phyloP scores from a whole-genome alignment of 257 asterid species.

The Capsicum rhomboideum region DNA sequence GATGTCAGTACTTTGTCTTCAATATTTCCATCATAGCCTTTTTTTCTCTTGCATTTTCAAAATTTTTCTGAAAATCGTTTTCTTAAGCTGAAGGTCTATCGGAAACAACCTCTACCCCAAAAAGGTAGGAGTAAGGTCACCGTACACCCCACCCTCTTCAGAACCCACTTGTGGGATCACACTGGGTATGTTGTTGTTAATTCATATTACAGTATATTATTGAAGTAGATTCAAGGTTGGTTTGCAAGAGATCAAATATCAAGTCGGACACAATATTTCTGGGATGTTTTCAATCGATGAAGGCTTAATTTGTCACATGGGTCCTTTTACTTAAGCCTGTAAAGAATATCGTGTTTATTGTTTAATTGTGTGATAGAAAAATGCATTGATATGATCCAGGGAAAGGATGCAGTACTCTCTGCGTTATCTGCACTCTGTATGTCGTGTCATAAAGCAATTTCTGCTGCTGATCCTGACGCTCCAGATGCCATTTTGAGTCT shows the following conservation, averaged over 20 bases:
- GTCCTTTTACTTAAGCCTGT: neutral
- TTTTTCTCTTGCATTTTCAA: neutral
- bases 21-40: neutral
- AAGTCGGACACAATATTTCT: neutral
- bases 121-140: neutral
- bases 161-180: neutral
- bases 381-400: slow-evolving; percentile 42
- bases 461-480: slow-evolving; percentile 53
- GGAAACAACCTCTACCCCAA: neutral
- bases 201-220: neutral
- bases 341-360: neutral
- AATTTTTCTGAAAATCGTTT: neutral
- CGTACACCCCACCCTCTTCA: neutral
- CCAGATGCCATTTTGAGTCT: slow-evolving; percentile 70
- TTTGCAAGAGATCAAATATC: neutral
- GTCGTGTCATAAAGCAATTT: slow-evolving; percentile 65
- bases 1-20: neutral
- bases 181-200: neutral
- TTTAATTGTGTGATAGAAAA: neutral
- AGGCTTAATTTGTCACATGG: neutral
- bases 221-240: neutral
- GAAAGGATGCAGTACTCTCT: slow-evolving; percentile 72
- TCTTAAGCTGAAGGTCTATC: neutral
- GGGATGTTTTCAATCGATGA: neutral
- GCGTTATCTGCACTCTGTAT: slow-evolving; percentile 81